Base-by-base conservation (phyloP, 1,139 yeast genomes). In the Spathaspora sp. region DNA sequence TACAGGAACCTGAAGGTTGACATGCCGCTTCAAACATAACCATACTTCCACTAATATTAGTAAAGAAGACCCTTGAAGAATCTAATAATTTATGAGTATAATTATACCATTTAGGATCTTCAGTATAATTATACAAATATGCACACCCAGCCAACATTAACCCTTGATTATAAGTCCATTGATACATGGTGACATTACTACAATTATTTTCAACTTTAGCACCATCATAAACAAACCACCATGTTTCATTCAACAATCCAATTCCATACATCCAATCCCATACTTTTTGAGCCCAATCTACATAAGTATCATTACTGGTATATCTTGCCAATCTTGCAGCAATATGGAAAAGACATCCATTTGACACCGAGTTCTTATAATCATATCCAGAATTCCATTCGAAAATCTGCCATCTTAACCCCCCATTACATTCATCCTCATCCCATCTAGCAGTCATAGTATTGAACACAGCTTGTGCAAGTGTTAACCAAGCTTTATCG, bases 361-460 rank as follows among this genome's bases (percentile, higher is more conserved):
- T 91, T 17, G 95, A 82, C 49, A 91, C 95, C 8, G 95, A 74
- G 65, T 91, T 91, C 67, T 91, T 91, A 64, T 91, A 91, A 65
- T 88, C 87, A 64, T 90, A 91, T 55, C 98, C 98, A 8, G 90
- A 77, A 64, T 91, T 91, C 96, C 96, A 91, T 50, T 87, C 81
- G 72, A 88, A 91, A 62, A 91, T 91, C 70, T 91, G 98, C 98
- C 98, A 91, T 69, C 97, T 80, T 51, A 91, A 75, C 1, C 98
- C 98, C 49, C 98, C 98, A 44, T 77, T 79, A 67, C 98, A 91
- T 46, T 77, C 59, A 2, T 61, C 72, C 7, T 64, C 56, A 61
- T 91, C 97, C 98, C 98, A 91, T 65, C 97, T 79, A 34, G 79
- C 67, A 37, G 89, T 80, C 97, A 91, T 90, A 27, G 95, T 86